Evolutionary conservation across 345 rosid species (phyloP), one percentile per base, ranked within the genome.

Genomic region (Geranium brycei): DNA sequence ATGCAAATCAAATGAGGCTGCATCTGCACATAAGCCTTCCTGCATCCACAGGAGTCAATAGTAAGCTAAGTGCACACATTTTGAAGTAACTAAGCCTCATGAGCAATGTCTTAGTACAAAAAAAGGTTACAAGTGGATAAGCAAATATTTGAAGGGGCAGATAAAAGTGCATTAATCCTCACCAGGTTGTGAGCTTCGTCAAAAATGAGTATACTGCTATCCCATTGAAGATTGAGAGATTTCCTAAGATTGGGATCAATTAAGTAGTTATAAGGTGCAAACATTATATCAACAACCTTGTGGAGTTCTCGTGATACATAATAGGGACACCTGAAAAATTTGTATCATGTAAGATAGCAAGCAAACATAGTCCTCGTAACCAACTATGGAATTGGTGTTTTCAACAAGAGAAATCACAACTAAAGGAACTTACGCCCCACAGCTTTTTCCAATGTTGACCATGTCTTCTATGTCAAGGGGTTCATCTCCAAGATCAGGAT

Each of bases 141-240:
- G 51, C 64, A 72, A 62, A 72, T 30, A 8, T 59, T 31, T 14
- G 12, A 2, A 19, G 61, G 31, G 31, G 19, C 4, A 59, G 61
- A 59, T 11, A 59, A 59, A 59, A 23, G 19, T 6, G 61, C 61
- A 19, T 75, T 64, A 71, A 6, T 57, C 66, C 95, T 83, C 75
- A 93, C 97, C 81, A 90, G 81, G 77, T 90, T 93, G 85, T 90
- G 99, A 71, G 97, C 97, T 81, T 93, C 97, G 71, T 88, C 95
- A 81, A 93, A 90, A 75, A 93, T 93, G 63, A 93, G 75, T 73
- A 90, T 62, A 75, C 91, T 79, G 57, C 71, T 76, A 30, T 68
- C 53, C 99, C 96, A 93, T 65, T 81, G 75, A 69, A 93, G 67
- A 7, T 77, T 76, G 58, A 90, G 79, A 71, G 79, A 77, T 76